phyloP scores from a whole-genome alignment of 768 basidiomycete species.

The Xerocomellus chrysenteron region DNA sequence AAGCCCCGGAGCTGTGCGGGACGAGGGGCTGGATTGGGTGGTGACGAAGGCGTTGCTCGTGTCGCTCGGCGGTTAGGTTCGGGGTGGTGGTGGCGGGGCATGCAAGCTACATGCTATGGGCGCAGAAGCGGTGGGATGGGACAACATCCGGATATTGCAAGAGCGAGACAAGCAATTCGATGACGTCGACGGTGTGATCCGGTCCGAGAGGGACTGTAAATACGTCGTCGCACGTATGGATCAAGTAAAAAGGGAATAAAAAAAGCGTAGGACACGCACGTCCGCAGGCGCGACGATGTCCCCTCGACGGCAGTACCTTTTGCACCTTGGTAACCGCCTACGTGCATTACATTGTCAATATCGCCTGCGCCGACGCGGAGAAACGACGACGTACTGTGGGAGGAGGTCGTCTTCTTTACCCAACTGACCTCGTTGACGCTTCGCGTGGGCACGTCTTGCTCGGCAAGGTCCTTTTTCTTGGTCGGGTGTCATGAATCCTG shows the following conservation, averaged over 20 bases:
- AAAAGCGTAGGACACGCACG: slow-evolving; percentile 43
- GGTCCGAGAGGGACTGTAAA: slow-evolving; percentile 67
- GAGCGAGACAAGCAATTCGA: slow-evolving; percentile 86
- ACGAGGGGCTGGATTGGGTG: slow-evolving; percentile 41
- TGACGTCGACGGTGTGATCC: slow-evolving; percentile 82
- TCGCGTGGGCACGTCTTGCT: slow-evolving; percentile 29
- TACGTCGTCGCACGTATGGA: too few species aligned
- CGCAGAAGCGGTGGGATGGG: too few species aligned
- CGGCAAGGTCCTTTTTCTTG: slow-evolving; percentile 26
- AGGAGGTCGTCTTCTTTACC: slow-evolving; percentile 43
- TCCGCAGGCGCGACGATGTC: slow-evolving; percentile 96
- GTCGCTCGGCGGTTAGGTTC: slow-evolving; percentile 9
- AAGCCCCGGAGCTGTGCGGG: slow-evolving; percentile 92
- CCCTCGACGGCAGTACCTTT: slow-evolving; percentile 39
- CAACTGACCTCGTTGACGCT: slow-evolving; percentile 41
- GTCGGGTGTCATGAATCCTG: background rate
- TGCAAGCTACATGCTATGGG: slow-evolving; percentile 31
- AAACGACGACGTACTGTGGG: slow-evolving; percentile 29
- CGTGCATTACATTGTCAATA: background rate
- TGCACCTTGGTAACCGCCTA: slow-evolving; percentile 42
- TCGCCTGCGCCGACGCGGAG: background rate
- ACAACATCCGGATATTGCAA: slow-evolving; percentile 73
- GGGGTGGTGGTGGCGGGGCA: slow-evolving; percentile 68
- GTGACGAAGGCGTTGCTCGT: slow-evolving; percentile 14
- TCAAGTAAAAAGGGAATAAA: background rate